Evolutionary conservation across 805 yeast genomes (phyloP), one percentile per base, ranked within the genome.

Genomic region (Brettanomyces anomalus): DNA sequence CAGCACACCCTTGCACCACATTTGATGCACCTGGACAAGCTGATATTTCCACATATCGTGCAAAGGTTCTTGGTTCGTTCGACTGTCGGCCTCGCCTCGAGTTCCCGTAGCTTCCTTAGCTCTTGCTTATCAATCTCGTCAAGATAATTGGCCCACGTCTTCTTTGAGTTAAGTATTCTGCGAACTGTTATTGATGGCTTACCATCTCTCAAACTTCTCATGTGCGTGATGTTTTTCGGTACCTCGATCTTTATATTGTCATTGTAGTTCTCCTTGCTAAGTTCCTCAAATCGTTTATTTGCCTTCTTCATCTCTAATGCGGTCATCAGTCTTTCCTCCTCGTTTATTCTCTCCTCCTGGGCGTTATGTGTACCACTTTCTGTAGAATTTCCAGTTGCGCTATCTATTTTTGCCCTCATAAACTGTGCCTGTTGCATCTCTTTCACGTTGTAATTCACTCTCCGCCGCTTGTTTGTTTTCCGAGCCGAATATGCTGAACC

Each of bases 1-100:
- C 65, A 55, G 47, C 75, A 70, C 4, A 67, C 65, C 30, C 75
- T 49, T 3, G 67, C 51, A n/a, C 58, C 53, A 49, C 75, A 70
- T 37, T 61, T 60, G 5, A 65, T 61, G 51, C 75, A 70, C 20
- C 61, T 50, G 14, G 67, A 64, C 33, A 61, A 68, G 33, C 70
- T 58, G 5, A 64, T 58, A 39, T 67, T 68, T 2, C 75, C 75
- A 55, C 75, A 70, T 6, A 70, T 68, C 0, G 72, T 62, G 43
- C 75, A 70, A 8, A 70, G 54, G 39, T 69, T 67, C 53, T 67
- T 67, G 33, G 60, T 52, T 14, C 61, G 60, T 11, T 61, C 60
- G 36, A 56, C 50, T 37, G 62, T 56, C 3, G 61, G 57, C 41
- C 52, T 53, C 36, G 61, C 64, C 44, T 62, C 65, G 4, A 62